These are phyloP conservation scores for Pilasporangium apinafurcum DNA, from an alignment of 352 stramenopile species.

Conservation along the genomic window DNA sequence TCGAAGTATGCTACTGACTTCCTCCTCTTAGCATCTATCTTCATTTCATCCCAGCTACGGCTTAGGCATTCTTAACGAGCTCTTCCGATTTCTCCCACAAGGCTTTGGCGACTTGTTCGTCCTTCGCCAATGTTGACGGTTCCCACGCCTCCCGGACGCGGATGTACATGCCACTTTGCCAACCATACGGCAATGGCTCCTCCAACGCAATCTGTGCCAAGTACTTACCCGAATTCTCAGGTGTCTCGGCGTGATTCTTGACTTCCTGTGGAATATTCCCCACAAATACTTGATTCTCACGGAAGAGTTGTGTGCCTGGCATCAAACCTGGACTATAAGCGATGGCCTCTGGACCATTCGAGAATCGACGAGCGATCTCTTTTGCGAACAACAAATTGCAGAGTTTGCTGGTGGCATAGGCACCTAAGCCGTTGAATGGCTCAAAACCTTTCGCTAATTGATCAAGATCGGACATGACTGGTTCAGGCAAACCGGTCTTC, in stretches of 20 bases:
- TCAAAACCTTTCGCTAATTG: conserved; percentile 12
- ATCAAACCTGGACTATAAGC: conserved; percentile 18
- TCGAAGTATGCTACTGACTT: too few relatives aligned
- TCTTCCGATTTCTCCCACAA: conserved; percentile 23
- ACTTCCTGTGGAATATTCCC: conserved; percentile 16
- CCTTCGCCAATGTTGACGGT: conserved; percentile 8
- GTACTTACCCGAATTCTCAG: conserved; percentile 13
- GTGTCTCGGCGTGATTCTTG: conserved; percentile 10
- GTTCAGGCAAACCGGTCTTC: conserved; percentile 6
- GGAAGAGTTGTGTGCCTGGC: conserved; percentile 12
- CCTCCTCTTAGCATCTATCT: too few relatives aligned
- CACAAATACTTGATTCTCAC: conserved; percentile 5
- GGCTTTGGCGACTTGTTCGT: conserved; percentile 8
- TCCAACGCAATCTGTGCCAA: conserved; percentile 18
- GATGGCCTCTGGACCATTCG: conserved; percentile 9
- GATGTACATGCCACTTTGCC: conserved; percentile 14
- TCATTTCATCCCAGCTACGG: too few relatives aligned
- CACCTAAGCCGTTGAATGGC: conserved; percentile 9
- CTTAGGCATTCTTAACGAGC: too few relatives aligned
- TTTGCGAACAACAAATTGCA: conserved; percentile 17
- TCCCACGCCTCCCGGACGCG: conserved; percentile 14
- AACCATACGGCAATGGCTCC: conserved; percentile 3
- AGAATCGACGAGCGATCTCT: conserved; percentile 17
- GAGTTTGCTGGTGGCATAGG: conserved; percentile 24
- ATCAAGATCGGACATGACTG: conserved; percentile 15